Evolutionary conservation across 805 yeast species (phyloP).

Genomic region (Henningerozyma blattae): DNA sequence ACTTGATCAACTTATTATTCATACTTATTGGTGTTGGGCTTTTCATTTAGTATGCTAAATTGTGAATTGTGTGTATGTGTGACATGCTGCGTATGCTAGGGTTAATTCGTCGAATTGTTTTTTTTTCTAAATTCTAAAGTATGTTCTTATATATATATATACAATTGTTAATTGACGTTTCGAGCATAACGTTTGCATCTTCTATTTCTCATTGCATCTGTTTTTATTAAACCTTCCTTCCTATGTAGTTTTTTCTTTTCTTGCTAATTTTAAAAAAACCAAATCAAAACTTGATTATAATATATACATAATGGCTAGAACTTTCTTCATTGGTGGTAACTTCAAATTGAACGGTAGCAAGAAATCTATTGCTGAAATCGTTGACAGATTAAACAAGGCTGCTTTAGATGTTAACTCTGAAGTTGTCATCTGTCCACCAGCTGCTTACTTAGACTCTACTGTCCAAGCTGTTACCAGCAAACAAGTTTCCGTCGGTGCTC

Average conservation of each 20-base stretch:
- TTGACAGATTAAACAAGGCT: conserved; percentile 71
- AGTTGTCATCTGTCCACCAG: conserved; percentile 95
- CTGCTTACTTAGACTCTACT: conserved; percentile 77
- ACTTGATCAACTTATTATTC: too few relatives aligned
- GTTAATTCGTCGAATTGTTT: too few relatives aligned
- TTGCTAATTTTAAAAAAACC: background rate
- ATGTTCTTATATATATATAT: too few relatives aligned
- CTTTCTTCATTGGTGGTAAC: conserved; percentile 98
- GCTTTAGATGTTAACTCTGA: conserved; percentile 67
- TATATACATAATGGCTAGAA: conserved; percentile 47
- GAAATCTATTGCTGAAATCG: conserved; percentile 71
- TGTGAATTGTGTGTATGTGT: too few relatives aligned
- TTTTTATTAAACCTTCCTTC: too few relatives aligned
- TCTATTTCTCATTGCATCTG: background rate
- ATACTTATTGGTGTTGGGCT: too few relatives aligned
- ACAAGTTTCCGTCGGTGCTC: conserved; percentile 77
- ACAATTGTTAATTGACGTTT: too few relatives aligned
- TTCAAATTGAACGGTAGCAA: conserved; percentile 97
- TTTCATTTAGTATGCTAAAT: too few relatives aligned
- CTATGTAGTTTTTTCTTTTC: background rate
- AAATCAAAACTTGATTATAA: conserved; percentile 1
- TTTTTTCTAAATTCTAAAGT: too few relatives aligned
- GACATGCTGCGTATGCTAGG: too few relatives aligned
- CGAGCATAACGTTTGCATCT: too few relatives aligned
- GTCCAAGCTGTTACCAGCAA: conserved; percentile 53